phyloP scores from a whole-genome alignment of 352 stramenopile species.

The Hyaloperonospora brassicae region DNA sequence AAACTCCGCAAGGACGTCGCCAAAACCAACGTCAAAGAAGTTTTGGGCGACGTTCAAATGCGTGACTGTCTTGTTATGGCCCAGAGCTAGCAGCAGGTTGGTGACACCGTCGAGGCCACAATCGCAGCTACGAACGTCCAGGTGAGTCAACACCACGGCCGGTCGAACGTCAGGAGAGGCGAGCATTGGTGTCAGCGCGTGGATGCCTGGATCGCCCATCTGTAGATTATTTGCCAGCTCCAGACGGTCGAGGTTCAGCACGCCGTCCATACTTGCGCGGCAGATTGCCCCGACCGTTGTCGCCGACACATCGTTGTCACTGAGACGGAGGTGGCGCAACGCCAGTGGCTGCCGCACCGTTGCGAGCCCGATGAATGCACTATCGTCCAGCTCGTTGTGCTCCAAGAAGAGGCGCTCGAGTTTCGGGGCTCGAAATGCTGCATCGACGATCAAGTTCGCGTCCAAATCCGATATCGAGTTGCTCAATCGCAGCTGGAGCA shows the following conservation, averaged over 20 bases:
- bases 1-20: conserved; percentile 62
- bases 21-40: conserved; percentile 57
- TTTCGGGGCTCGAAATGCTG: conserved; percentile 24
- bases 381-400: conserved; percentile 72
- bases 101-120: conserved; percentile 56
- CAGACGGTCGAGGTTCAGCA: conserved; percentile 41
- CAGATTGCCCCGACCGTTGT: conserved; percentile 40
- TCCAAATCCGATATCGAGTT: conserved; percentile 57
- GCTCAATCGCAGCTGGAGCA: conserved; percentile 47
- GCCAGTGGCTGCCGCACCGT: conserved; percentile 19
- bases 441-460: conserved; percentile 40
- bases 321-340: conserved; percentile 42
- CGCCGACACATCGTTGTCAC: conserved; percentile 50
- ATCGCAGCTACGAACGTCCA: conserved; percentile 63
- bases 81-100: conserved; percentile 48
- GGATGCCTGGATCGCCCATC: conserved; percentile 50
- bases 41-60: conserved; percentile 69
- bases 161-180: conserved; percentile 17
- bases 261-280: conserved; percentile 37
- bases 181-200: conserved; percentile 59
- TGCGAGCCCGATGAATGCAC: conserved; percentile 37
- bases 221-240: conserved; percentile 64
- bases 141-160: conserved; percentile 33
- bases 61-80: conserved; percentile 39
- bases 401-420: conserved; percentile 54